phyloP scores from a whole-genome alignment of 2,329 filamentous ascomycete genomes.

The Pseudofabraea citricarpa region DNA sequence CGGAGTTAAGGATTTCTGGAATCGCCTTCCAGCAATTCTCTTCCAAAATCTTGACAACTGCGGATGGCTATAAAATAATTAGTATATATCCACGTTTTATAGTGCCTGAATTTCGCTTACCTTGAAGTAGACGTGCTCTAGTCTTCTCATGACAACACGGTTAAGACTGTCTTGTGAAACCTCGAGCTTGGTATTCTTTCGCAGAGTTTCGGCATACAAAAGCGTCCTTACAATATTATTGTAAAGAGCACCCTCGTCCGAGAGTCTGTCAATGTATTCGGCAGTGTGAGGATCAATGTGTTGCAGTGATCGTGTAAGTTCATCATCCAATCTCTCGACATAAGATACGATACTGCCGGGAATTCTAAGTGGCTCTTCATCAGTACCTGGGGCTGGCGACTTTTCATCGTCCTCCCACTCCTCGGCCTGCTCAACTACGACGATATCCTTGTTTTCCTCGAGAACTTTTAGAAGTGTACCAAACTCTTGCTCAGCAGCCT shows the following conservation, averaged over 20 bases:
- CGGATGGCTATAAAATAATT: conserved; percentile 57
- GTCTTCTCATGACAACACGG: conserved; percentile 84
- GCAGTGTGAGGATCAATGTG: conserved; percentile 97
- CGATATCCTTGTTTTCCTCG: conserved; percentile 71
- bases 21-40: conserved; percentile 88
- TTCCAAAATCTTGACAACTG: conserved; percentile 90
- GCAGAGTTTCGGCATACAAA: conserved; percentile 81
- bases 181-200: conserved; percentile 65
- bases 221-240: conserved; percentile 84
- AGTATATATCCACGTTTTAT: conserved; percentile 16
- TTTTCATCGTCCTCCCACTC: conserved; percentile 99
- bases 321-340: conserved; percentile 91
- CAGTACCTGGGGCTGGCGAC: conserved; percentile 65
- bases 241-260: conserved; percentile 87
- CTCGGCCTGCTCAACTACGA: conserved; percentile 87
- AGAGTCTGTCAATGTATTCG: conserved; percentile 93
- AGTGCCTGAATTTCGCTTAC: conserved; percentile 34
- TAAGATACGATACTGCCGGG: conserved; percentile 93
- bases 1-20: conserved; percentile 64
- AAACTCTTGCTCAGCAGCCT: conserved; percentile 85
- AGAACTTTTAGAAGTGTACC: conserved; percentile 71
- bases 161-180: conserved; percentile 83
- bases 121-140: conserved; percentile 99
- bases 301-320: conserved; percentile 94
- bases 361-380: conserved; percentile 74